Base-by-base conservation (phyloP, 257 asterid genomes). In the Salvia hispanica region DNA sequence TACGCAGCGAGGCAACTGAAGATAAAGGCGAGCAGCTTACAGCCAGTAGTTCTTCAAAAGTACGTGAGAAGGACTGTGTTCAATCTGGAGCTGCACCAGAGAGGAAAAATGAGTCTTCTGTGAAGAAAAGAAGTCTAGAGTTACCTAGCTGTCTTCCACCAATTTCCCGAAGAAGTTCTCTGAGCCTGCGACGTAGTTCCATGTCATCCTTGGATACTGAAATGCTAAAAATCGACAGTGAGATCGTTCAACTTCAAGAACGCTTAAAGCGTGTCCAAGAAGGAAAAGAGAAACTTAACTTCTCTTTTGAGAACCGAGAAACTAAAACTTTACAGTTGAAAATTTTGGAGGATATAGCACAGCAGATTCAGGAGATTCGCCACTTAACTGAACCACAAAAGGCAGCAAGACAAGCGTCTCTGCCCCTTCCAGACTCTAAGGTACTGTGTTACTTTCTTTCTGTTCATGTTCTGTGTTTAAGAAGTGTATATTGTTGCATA, bases 261-360 rank as follows among this genome's bases (percentile, higher is more conserved):
- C 83, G 89, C 67, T 76, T 92, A 40, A 81, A 72, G 77, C 73
- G 65, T 62, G 86, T 92, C 55, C 91, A 85, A 76, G 88, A 84
- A 71, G 96, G 91, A 52, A 39, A 8, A 39, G 43, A 39, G 43
- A 39, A 39, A 39, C 43, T 39, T 39, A 39, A 8, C 43, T 5
- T 82, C 15, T 70, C 83, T 42, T 67, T 74, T 74, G 98, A 84
- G 74, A 82, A 58, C 25, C 74, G 65, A 54, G 96, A 84, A 64
- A 83, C 79, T 70, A 95, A 73, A 64, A 74, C 52, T 28, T 28
- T 62, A 42, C 90, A 89, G 80, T 71, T 89, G 72, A 83, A 82
- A 64, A 83, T 79, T 72, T 69, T 84, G 88, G 96, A 89, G 87
- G 90, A 84, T 74, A 83, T 86, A 65, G 85, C 90, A 5, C 54